Percentiles rank a stretch among this genome's conserved stretches.
phyloP scores from a whole-genome alignment of 2,329 filamentous ascomycete species.

The Passalora sequoiae region DNA sequence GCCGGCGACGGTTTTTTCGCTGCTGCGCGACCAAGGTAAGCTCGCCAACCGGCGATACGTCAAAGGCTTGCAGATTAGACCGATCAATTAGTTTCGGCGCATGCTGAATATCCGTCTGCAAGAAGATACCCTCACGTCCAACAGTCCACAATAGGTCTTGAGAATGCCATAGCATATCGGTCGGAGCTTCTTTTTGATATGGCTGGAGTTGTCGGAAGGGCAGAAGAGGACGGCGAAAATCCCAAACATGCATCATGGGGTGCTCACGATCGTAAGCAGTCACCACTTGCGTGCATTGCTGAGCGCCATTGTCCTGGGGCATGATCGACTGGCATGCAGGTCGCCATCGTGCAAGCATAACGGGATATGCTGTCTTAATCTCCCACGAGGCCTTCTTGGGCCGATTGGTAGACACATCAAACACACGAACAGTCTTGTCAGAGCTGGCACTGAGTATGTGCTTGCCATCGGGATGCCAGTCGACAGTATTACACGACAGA shows the following conservation, averaged over 20 bases:
- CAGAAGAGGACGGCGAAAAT: constrained; percentile 57
- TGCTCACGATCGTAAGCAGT: constrained; percentile 60
- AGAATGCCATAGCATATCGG: constrained; percentile 60
- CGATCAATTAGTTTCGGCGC: constrained; percentile 55
- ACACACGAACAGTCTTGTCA: constrained; percentile 59
- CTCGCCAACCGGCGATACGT: constrained; percentile 54
- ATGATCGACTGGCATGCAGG: constrained; percentile 54
- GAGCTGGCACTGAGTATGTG: constrained; percentile 59
- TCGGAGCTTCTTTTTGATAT: constrained; percentile 48
- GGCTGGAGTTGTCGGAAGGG: constrained; percentile 58
- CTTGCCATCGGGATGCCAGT: constrained; percentile 64
- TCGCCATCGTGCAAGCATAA: constrained; percentile 59
- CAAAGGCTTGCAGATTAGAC: constrained; percentile 52
- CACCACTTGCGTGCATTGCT: constrained; percentile 58
- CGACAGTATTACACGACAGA: constrained; percentile 52
- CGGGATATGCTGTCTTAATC: constrained; percentile 57
- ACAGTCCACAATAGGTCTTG: constrained; percentile 62
- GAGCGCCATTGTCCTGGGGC: constrained; percentile 47
- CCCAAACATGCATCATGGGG: constrained; percentile 59
- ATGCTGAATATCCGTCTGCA: constrained; percentile 59
- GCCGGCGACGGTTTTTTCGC: constrained; percentile 39
- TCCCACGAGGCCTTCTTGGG: constrained; percentile 56
- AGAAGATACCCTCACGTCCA: constrained; percentile 56
- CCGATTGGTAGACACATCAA: constrained; percentile 56
- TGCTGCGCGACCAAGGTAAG: constrained; percentile 52